phyloP scores from a whole-genome alignment of 202 grass and related monocot genomes.

The Saccharum hybrid region DNA sequence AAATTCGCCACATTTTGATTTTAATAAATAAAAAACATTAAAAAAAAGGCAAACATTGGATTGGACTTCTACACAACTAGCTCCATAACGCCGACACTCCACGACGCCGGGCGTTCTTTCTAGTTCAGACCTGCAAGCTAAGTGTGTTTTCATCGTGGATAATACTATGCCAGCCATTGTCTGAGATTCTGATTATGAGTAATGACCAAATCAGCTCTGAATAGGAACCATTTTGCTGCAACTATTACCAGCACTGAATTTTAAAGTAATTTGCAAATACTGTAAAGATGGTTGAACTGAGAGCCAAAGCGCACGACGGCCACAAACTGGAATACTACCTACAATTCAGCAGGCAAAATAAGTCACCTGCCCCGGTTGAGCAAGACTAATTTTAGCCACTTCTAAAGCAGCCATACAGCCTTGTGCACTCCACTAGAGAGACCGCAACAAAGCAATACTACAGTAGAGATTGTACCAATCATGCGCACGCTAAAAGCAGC shows the following conservation, averaged over 20 bases:
- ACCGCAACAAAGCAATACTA: slow-evolving; percentile 8
- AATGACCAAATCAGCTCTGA: not conserved
- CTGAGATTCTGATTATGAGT: not conserved
- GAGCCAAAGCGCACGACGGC: not conserved
- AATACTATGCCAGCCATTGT: not conserved
- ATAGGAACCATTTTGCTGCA: slow-evolving; percentile 4
- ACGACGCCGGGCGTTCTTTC: too few species aligned
- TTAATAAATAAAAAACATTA: too few species aligned
- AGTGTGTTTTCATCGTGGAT: not conserved
- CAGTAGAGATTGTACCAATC: not conserved
- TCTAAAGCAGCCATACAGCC: slow-evolving; percentile 8
- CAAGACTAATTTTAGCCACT: slow-evolving; percentile 29
- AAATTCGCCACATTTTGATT: too few species aligned
- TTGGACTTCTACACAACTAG: too few species aligned
- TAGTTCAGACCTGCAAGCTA: too few species aligned
- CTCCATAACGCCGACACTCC: too few species aligned
- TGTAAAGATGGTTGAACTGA: not conserved
- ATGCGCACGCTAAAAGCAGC: not conserved
- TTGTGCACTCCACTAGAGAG: slow-evolving; percentile 20
- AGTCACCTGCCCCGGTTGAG: not conserved
- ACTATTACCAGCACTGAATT: not conserved
- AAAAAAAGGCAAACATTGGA: too few species aligned
- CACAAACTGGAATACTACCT: not conserved
- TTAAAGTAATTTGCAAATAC: not conserved
- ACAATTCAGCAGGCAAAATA: not conserved